A percentile compares a stretch with the other conserved stretches of the same genome.
Conservation (phyloP, 2,329 filamentous ascomycete species). For the Pseudogymnoascus sp. region DNA sequence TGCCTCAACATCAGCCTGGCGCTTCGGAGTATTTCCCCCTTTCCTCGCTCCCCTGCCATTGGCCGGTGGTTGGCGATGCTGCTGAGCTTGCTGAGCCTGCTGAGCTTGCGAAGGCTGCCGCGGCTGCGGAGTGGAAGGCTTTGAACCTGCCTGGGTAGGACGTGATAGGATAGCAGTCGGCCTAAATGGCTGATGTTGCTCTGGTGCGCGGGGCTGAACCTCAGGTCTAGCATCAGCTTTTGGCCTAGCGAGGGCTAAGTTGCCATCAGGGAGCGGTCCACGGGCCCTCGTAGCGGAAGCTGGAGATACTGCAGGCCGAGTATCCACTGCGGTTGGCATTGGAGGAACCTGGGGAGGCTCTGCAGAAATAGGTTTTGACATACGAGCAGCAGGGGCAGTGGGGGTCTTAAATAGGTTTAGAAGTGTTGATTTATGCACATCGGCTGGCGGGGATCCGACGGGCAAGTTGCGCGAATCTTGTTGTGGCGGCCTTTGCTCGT, state of each 20-base stretch:
- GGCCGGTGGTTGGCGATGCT: conserved; percentile 7
- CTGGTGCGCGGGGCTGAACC: conserved; percentile 13
- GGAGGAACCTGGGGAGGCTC: not conserved
- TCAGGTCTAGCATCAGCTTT: not conserved
- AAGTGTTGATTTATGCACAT: conserved; percentile 23
- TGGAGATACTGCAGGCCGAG: conserved; percentile 19
- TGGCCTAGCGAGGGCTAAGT: conserved; percentile 10
- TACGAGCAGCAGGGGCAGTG: conserved; percentile 16
- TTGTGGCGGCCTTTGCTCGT: conserved; percentile 13
- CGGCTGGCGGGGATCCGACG: conserved; percentile 20
- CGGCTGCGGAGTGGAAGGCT: conserved; percentile 2
- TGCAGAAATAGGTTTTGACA: conserved; percentile 10
- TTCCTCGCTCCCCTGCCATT: not conserved
- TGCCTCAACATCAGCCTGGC: conserved; percentile 11
- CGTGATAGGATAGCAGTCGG: conserved; percentile 3
- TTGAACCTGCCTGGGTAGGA: conserved; percentile 1
- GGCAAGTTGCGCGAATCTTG: conserved; percentile 11
- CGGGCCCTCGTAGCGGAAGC: conserved; percentile 16
- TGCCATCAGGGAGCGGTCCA: conserved; percentile 18
- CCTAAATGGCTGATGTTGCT: not conserved
- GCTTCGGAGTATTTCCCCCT: not conserved
- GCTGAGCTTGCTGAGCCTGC: not conserved
- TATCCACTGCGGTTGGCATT: not conserved
- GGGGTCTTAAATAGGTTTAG: conserved; percentile 26
- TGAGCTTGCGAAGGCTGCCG: not conserved